A percentile compares a stretch with the other conserved stretches of the same genome.
phyloP scores from a whole-genome alignment of 495 filamentous ascomycete species.

The Articulospora tetracladia region DNA sequence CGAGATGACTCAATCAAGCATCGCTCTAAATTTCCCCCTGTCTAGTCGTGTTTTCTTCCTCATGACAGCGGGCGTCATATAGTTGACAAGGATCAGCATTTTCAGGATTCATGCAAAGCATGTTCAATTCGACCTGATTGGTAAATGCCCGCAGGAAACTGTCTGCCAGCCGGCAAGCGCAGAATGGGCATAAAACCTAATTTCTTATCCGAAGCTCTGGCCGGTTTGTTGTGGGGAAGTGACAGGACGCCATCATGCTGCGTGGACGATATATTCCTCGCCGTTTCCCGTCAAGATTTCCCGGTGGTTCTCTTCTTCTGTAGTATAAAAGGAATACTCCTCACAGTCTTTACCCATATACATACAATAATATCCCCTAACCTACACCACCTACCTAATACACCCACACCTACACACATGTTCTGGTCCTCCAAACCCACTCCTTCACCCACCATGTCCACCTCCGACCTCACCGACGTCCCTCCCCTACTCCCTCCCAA shows the following conservation, averaged over 20 bases:
- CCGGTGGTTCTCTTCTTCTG: neutral
- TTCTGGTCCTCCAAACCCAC: neutral
- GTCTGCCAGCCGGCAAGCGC: neutral
- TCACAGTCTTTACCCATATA: neutral
- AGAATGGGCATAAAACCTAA: neutral
- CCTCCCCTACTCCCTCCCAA: neutral
- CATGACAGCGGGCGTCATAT: slow-evolving; percentile 1
- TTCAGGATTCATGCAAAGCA: slow-evolving; percentile 8
- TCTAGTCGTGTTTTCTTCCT: neutral
- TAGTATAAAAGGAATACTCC: neutral
- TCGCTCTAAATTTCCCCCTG: neutral
- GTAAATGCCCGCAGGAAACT: neutral
- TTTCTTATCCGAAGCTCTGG: neutral
- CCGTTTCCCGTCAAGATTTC: neutral
- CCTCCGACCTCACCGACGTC: neutral
- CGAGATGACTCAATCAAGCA: neutral
- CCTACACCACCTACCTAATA: neutral
- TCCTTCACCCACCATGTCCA: neutral
- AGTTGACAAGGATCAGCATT: slow-evolving; percentile 11
- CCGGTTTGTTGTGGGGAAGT: neutral
- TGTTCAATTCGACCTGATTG: neutral
- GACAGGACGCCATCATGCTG: neutral
- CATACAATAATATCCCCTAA: neutral
- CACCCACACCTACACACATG: neutral
- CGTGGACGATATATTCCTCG: neutral